phyloP scores from a whole-genome alignment of 441 rosid genomes.

The Hura crepitans region DNA sequence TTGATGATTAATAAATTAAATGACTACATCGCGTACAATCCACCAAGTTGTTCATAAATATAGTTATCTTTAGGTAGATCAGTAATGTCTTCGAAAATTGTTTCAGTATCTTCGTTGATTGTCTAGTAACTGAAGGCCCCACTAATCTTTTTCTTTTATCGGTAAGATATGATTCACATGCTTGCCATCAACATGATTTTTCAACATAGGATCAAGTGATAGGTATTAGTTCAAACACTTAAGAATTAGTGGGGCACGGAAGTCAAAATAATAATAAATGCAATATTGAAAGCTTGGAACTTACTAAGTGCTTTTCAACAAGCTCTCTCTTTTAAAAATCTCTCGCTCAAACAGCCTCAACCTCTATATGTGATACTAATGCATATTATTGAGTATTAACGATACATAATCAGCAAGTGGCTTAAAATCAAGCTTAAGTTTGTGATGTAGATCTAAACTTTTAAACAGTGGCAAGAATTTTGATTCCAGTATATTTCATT shows the following conservation, averaged over 20 bases:
- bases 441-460: neutral
- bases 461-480: neutral
- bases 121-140: neutral
- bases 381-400: no score
- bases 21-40: no score
- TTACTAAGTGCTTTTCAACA: neutral
- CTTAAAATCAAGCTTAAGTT: neutral
- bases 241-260: neutral
- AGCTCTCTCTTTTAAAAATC: neutral
- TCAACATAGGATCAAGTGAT: neutral
- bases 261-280: neutral
- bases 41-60: neutral
- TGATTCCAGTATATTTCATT: neutral
- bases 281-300: neutral
- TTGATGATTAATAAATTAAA: slow-evolving; percentile 2
- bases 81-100: neutral
- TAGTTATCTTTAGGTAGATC: neutral
- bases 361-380: no score
- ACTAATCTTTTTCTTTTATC: neutral
- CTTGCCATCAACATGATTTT: neutral
- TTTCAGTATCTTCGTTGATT: neutral
- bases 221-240: neutral
- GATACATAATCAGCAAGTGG: no score
- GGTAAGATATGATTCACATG: neutral
- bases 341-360: neutral